Percentiles rank a stretch among this genome's conserved stretches.
Conservation (phyloP, 2,329 filamentous ascomycete genomes). For the Hymenoscyphus fraxineus region DNA sequence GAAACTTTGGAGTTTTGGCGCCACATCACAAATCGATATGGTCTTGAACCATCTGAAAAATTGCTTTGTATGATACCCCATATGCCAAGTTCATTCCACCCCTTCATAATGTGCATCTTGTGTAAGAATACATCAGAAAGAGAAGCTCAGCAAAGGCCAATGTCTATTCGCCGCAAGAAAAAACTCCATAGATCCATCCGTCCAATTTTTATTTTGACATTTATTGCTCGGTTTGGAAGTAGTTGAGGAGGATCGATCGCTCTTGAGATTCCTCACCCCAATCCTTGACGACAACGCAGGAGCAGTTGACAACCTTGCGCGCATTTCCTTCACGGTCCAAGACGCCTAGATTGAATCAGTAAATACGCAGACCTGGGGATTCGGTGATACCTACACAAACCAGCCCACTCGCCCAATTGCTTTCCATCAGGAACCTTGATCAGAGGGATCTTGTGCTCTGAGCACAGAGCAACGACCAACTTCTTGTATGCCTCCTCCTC, state of each 20-base stretch:
- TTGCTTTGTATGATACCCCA: conserved; percentile 16
- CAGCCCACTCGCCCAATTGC: conserved; percentile 99
- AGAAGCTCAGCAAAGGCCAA: conserved; percentile 28
- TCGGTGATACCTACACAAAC: conserved; percentile 76
- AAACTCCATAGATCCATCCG: conserved; percentile 28
- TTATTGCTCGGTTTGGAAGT: conserved; percentile 94
- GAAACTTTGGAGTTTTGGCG: conserved; percentile 5
- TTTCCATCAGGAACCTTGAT: conserved; percentile 99
- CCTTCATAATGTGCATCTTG: conserved; percentile 32
- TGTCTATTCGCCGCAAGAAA: conserved; percentile 29
- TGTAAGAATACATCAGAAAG: conserved; percentile 33
- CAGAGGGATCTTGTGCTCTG: conserved; percentile 98
- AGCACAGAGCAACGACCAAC: conserved; percentile 97
- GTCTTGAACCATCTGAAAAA: conserved; percentile 3
- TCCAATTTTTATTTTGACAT: conserved; percentile 25
- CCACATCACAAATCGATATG: conserved; percentile 7
- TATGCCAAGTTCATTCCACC: conserved; percentile 33
- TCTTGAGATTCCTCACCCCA: conserved; percentile 99
- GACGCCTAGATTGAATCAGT: conserved; percentile 61
- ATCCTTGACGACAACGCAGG: conserved; percentile 98
- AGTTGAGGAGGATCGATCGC: conserved; percentile 98
- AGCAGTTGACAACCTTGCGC: conserved; percentile 99
- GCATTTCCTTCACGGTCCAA: conserved; percentile 99
- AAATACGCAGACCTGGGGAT: conserved; percentile 9
- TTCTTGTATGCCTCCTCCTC: conserved; percentile 99